Conservation (phyloP, 768 basidiomycete genomes). For the Saitozyma podzolica region DNA sequence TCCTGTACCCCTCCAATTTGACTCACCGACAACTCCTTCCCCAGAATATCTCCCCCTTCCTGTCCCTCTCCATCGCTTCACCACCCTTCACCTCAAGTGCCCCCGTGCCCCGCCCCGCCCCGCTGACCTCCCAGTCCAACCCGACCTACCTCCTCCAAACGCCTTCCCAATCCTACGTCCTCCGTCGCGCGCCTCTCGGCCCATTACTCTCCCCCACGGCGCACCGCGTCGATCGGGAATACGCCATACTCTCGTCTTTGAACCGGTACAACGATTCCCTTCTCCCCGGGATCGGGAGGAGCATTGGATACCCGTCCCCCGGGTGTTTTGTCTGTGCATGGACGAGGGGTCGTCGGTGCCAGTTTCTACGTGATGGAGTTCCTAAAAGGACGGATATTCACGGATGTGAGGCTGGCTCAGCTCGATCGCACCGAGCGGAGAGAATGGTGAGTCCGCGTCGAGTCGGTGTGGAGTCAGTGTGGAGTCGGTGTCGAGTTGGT, state of each 20-base stretch:
- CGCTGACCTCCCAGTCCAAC: slow-evolving; percentile 63
- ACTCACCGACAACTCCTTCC: too few relatives aligned
- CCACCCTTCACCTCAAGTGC: too few relatives aligned
- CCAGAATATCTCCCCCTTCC: too few relatives aligned
- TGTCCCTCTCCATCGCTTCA: too few relatives aligned
- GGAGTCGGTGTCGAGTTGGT: neutral
- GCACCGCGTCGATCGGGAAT: slow-evolving; percentile 94
- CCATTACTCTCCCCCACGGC: slow-evolving; percentile 84
- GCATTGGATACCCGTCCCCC: slow-evolving; percentile 73
- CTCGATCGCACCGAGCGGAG: slow-evolving; percentile 62
- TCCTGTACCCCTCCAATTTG: too few relatives aligned
- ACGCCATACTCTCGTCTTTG: slow-evolving; percentile 72
- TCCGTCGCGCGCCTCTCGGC: slow-evolving; percentile 91
- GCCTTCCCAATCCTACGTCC: slow-evolving; percentile 67
- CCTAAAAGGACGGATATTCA: slow-evolving; percentile 89
- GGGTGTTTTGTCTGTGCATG: slow-evolving; percentile 78
- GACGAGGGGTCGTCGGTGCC: slow-evolving; percentile 77
- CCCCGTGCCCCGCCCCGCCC: neutral
- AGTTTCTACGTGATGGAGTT: slow-evolving; percentile 98
- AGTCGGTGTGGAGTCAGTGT: neutral
- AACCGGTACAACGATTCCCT: slow-evolving; percentile 67
- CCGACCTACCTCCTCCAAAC: slow-evolving; percentile 89
- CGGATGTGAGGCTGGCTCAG: slow-evolving; percentile 74
- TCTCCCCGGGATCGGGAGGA: slow-evolving; percentile 29
- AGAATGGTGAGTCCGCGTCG: slow-evolving; percentile 65